Conservation (phyloP, 2,329 filamentous ascomycete species). For the Diaporthe citri region DNA sequence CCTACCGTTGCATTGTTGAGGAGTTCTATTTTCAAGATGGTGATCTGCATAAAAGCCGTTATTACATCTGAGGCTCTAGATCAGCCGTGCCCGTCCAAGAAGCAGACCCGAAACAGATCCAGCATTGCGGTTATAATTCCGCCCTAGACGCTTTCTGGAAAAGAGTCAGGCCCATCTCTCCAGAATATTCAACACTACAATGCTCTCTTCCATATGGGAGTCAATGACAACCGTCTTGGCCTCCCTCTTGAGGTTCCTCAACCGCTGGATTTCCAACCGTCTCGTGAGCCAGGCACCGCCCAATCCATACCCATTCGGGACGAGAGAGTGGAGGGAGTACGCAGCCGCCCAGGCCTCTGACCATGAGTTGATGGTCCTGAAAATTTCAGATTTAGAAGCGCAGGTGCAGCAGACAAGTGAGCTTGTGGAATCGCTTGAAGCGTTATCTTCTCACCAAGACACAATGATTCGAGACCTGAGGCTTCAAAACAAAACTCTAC, state of each 20-base stretch:
- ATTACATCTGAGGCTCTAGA: neutral
- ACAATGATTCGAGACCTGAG: neutral
- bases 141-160: neutral
- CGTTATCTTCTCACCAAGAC: neutral
- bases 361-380: neutral
- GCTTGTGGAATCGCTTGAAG: neutral
- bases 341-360: neutral
- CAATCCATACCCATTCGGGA: constrained; percentile 4
- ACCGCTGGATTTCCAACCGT: neutral
- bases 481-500: neutral
- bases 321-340: neutral
- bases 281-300: neutral
- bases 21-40: too few relatives aligned
- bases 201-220: neutral
- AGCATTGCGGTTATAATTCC: neutral
- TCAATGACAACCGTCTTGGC: neutral
- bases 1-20: neutral
- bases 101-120: neutral
- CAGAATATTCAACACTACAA: neutral
- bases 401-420: constrained; percentile 5
- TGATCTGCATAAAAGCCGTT: neutral
- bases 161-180: neutral
- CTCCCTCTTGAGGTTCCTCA: neutral
- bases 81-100: neutral
- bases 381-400: neutral